Conservation (phyloP, 495 filamentous ascomycete species). For the Sporormia fimetaria region DNA sequence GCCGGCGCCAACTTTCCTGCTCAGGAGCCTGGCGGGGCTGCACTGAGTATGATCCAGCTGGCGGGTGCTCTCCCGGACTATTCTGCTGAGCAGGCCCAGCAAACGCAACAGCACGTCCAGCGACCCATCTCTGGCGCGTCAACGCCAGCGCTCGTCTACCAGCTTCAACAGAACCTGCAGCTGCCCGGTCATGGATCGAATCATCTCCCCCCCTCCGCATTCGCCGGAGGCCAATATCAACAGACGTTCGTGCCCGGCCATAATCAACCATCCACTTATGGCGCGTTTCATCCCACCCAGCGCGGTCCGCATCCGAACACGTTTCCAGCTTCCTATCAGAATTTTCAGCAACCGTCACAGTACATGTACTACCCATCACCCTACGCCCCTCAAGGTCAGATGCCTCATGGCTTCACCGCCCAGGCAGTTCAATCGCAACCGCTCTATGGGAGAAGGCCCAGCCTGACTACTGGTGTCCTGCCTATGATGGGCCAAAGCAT, state of each 20-base stretch:
- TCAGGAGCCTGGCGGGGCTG: slow-evolving; percentile 32
- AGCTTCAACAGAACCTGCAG: slow-evolving; percentile 39
- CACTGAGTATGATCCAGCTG: slow-evolving; percentile 41
- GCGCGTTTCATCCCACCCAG: slow-evolving; percentile 8
- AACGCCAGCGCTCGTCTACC: slow-evolving; percentile 35
- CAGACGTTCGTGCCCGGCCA: slow-evolving; percentile 23
- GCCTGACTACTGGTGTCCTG: slow-evolving; percentile 3
- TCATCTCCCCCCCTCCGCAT: slow-evolving; percentile 11
- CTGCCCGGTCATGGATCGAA: slow-evolving; percentile 33
- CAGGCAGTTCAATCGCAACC: slow-evolving; percentile 4
- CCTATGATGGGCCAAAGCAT: slow-evolving; percentile 14
- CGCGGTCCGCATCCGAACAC: slow-evolving; percentile 16
- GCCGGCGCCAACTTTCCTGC: slow-evolving; percentile 1
- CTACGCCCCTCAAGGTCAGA: slow-evolving; percentile 15
- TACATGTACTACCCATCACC: slow-evolving; percentile 24
- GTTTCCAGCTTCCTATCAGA: slow-evolving; percentile 17
- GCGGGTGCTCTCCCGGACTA: slow-evolving; percentile 38
- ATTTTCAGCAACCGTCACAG: slow-evolving; percentile 19
- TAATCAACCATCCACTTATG: slow-evolving; percentile 9
- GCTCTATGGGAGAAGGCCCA: slow-evolving; percentile 16
- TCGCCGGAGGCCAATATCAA: slow-evolving; percentile 18
- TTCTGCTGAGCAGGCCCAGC: slow-evolving; percentile 1
- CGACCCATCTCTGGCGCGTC: slow-evolving; percentile 26
- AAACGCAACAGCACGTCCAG: slow-evolving; percentile 15
- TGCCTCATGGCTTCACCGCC: slow-evolving; percentile 8